Evolutionary conservation across 768 basidiomycete genomes (phyloP), one percentile per base, ranked within the genome.

Genomic region (Gloeophyllum trabeum): DNA sequence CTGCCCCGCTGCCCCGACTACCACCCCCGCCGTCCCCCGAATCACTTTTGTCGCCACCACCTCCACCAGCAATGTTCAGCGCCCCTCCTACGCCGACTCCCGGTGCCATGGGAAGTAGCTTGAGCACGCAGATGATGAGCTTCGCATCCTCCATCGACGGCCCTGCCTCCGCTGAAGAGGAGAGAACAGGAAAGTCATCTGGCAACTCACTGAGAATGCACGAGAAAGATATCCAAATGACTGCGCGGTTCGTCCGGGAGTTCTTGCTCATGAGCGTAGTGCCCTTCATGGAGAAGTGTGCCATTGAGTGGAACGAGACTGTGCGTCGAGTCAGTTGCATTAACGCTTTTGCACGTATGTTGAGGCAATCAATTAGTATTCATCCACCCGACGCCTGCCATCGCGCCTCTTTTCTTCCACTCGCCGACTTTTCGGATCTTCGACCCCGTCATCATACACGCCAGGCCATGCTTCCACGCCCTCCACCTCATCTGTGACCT

Each of bases 261-360:
- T 83, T 97, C 50, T 69, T 89, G 3, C 79, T 81, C 7, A 89
- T 86, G 78, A 92, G 86, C 54, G 61, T 98, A 35, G 59, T 97
- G 2, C 93, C 93, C 1, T 97, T 88, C 88, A 93, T 98, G 89
- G 94, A 98, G 63, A 88, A 82, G 53, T 82, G 81, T 58, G 85
- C 93, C 4, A 50, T 89, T 36, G 88, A 94, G 48, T 94, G 92
- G 89, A 97, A 96, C 56, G 93, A 98, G 64, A 69, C 69, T 44
- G 82, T 85, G 52, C 37, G 64, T 57, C 38, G 41, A n/a, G n/a
- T 28, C 5, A 43, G 39, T 35, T 25, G 48, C 41, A 14, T 30
- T 30, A 7, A 16, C 16, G 7, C 28, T 30, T 16, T 30, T 16
- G 16, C 28, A 21, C 7, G 12, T 23, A 40, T 23, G 3, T 21